phyloP scores from a whole-genome alignment of 2,329 filamentous ascomycete genomes.

The Fusarium concolor region DNA sequence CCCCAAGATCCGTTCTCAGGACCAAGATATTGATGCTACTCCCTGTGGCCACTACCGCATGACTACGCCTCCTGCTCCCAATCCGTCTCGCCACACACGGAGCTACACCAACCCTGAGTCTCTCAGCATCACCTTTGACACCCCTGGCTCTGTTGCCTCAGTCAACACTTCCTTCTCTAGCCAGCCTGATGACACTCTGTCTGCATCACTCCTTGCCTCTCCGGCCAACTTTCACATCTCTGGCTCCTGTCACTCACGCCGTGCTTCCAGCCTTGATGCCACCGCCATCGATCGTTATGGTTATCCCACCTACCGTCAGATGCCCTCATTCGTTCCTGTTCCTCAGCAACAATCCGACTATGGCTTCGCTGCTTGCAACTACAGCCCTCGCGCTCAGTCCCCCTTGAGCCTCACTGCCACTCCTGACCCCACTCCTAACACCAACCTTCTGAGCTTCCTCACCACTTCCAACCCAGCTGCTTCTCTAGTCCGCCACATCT shows the following conservation, averaged over 20 bases:
- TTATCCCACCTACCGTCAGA: slow-evolving; percentile 85
- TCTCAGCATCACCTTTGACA: slow-evolving; percentile 54
- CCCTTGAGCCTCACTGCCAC: slow-evolving; percentile 56
- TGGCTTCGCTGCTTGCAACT: slow-evolving; percentile 57
- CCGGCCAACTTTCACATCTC: slow-evolving; percentile 65
- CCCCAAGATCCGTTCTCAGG: slow-evolving; percentile 87
- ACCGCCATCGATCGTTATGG: slow-evolving; percentile 75
- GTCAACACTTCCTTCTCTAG: slow-evolving; percentile 56
- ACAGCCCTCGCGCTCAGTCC: slow-evolving; percentile 60
- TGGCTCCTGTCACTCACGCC: slow-evolving; percentile 55
- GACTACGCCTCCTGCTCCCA: slow-evolving; percentile 45
- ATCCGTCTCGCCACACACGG: slow-evolving; percentile 60
- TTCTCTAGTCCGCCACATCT: slow-evolving; percentile 82
- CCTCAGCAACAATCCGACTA: slow-evolving; percentile 52
- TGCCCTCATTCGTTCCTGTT: slow-evolving; percentile 61
- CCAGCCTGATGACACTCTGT: slow-evolving; percentile 44
- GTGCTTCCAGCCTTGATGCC: slow-evolving; percentile 76
- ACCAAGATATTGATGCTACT: slow-evolving; percentile 77
- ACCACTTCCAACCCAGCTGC: slow-evolving; percentile 84
- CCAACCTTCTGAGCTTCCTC: slow-evolving; percentile 82
- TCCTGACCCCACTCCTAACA: slow-evolving; percentile 65
- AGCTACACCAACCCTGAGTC: slow-evolving; percentile 73
- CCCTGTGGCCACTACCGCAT: slow-evolving; percentile 54
- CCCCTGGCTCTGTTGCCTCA: slow-evolving; percentile 44
- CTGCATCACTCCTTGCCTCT: slow-evolving; percentile 71